Base-by-base conservation (phyloP, 805 yeast species). In the Kurtzmaniella fragi region DNA sequence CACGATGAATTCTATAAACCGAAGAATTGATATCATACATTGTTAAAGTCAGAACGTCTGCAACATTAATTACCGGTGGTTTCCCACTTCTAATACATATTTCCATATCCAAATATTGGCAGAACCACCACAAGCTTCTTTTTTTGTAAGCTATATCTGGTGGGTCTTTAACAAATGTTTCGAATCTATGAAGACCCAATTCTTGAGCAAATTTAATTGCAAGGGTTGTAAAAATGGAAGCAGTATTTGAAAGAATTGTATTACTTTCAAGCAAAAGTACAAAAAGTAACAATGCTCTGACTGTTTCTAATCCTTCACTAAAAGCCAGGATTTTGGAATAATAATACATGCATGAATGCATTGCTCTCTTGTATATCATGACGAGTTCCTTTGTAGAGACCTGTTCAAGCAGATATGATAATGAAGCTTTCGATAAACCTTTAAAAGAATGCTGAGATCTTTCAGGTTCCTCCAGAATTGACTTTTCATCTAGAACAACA, bases 231-330 rank as follows among this genome's bases (percentile, higher is more conserved):
- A 66, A 42, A 8, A 57, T 52, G 44, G 57, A 60, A 38, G 57
- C 61, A 28, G 62, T 56, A 32, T 53, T 53, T 12, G 61, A 48
- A n/a, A 56, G 47, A 6, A 62, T 40, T 56, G 61, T 45, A 31
- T 49, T 53, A 10, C 50, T 50, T 41, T 56, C 70, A 28, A 70
- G 56, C 43, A 63, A 74, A 2, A 59, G 42, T 1, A 71, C 55
- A 34, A 82, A 53, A 17, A 80, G 48, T 17, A 82, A 44, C 8
- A 79, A 57, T 0, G 76, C 84, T 49, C 70, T 78, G 12, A 79
- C 56, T 2, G 80, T 70, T 30, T 58, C 59, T 0, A 75, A 37
- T 9, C 81, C 82, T 43, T 75, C 82, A 46, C 76, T 71, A 28
- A 71, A 50, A 2, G 75, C 60, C 4, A 72, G 56, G 6, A 78